phyloP scores from a whole-genome alignment of 2,329 filamentous ascomycete species.

The Nannizzia gypsea region DNA sequence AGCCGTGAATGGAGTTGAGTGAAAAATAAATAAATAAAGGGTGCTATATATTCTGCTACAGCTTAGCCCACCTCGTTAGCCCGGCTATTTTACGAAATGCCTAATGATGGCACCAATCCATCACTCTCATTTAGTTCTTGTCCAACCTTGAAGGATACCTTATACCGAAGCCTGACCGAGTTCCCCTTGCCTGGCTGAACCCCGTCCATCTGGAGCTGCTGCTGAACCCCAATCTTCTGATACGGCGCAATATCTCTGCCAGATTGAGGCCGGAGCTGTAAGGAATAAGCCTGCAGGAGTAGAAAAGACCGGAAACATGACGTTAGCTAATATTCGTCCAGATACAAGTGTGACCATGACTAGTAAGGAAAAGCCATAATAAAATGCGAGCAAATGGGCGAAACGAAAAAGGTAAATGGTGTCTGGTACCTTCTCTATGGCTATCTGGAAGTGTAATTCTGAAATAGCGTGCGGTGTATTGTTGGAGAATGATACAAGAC shows the following conservation, averaged over 20 bases:
- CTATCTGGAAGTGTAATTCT: constrained; percentile 80
- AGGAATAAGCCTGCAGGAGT: constrained; percentile 54
- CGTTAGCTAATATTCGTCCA: background rate
- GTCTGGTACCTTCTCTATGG: constrained; percentile 73
- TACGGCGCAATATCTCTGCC: constrained; percentile 60
- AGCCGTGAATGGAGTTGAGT: too few relatives aligned
- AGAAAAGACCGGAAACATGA: background rate
- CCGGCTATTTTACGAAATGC: constrained; percentile 46
- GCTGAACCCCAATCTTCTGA: constrained; percentile 66
- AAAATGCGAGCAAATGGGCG: background rate
- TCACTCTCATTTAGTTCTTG: constrained; percentile 57
- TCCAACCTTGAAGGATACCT: constrained; percentile 64
- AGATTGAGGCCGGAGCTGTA: constrained; percentile 75
- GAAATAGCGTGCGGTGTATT: constrained; percentile 57
- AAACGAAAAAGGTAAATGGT: background rate
- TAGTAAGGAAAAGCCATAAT: background rate
- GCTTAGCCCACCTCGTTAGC: background rate
- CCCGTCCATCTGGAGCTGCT: constrained; percentile 66
- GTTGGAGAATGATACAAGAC: constrained; percentile 77
- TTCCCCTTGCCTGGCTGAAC: constrained; percentile 62
- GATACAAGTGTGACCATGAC: too few relatives aligned
- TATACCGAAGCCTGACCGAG: constrained; percentile 82
- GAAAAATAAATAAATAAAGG: too few relatives aligned
- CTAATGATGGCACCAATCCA: constrained; percentile 71
- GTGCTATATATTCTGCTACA: background rate